Evolutionary conservation across 192 early-diverging fungal genomes (phyloP), one percentile per base, ranked within the genome.

Genomic region (Funneliformis mosseae): DNA sequence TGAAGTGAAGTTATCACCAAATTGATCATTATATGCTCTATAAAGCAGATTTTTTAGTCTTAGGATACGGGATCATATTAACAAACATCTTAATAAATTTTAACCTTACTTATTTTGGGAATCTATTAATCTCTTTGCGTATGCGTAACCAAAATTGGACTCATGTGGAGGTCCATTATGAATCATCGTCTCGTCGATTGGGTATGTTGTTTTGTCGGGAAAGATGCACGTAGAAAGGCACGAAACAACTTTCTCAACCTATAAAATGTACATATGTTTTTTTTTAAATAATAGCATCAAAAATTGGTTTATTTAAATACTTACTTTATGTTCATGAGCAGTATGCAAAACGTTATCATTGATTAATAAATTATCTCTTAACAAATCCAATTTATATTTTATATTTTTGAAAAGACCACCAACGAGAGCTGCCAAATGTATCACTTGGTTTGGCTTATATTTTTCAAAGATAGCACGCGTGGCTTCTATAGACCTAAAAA

Each of bases 191-290:
- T 95, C 94, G 74, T 95, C 92, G 83, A 95, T 94, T 66, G 94
- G 94, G 78, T 95, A 95, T 9, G 88, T 83, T 41, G 94, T 94
- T 78, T 94, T 93, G 83, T 95, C 93, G 41, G 94, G 94, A 85
- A 95, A 95, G 60, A 95, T 90, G 84, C 94, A 95, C 25, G 94
- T 95, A 0, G 93, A 95, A 61, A 95, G 89, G 82, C 94, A 95
- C 1, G 94, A 95, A 23, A 95, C 92, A 68, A 95, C 92, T 85
- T 95, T 95, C 84, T 92, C 80, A 75, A 94, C 92, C 92, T 91
- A 71, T 46, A 46, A 73, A 25, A 61, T 27, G 68, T 38, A 43
- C 8, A 39, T 21, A 27, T 48, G 42, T 39, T 43, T 43, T 14
- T 16, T 64, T 16, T 70, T 5, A 16, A 27, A 18, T 25, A 21